Conservation (phyloP, 129 eudicot genomes). For the Helichrysum umbraculigerum region DNA sequence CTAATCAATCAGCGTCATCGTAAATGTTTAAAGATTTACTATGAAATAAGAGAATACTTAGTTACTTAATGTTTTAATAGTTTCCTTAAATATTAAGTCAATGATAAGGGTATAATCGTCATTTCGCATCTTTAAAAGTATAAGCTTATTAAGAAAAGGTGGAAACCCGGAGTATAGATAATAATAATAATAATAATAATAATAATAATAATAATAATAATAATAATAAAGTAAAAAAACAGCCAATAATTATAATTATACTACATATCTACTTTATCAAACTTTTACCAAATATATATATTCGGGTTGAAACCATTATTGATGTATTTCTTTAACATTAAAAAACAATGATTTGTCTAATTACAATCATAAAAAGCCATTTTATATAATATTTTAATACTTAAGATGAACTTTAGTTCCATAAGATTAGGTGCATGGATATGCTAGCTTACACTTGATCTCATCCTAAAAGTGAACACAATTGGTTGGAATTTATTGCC, state of each 20-base stretch:
- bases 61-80: too few relatives aligned
- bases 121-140: too few relatives aligned
- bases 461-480: constrained; percentile 15
- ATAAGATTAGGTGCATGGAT: constrained; percentile 7
- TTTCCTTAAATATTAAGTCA: too few relatives aligned
- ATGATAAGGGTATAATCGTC: too few relatives aligned
- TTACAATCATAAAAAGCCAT: not conserved
- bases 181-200: too few relatives aligned
- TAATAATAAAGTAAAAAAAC: not conserved
- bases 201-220: too few relatives aligned
- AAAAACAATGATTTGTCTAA: not conserved
- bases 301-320: not conserved
- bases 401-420: not conserved
- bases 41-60: too few relatives aligned
- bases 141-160: too few relatives aligned
- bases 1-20: too few relatives aligned
- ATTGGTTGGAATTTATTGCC: not conserved
- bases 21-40: too few relatives aligned
- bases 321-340: constrained; percentile 1
- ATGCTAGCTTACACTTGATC: not conserved
- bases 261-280: not conserved
- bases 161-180: too few relatives aligned
- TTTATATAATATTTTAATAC: not conserved
- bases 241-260: not conserved
- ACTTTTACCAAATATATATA: not conserved